These are phyloP conservation scores for Ophiosphaerella herpotricha DNA, from an alignment of 2,329 filamentous ascomycete genomes.

Conservation along the genomic window DNA sequence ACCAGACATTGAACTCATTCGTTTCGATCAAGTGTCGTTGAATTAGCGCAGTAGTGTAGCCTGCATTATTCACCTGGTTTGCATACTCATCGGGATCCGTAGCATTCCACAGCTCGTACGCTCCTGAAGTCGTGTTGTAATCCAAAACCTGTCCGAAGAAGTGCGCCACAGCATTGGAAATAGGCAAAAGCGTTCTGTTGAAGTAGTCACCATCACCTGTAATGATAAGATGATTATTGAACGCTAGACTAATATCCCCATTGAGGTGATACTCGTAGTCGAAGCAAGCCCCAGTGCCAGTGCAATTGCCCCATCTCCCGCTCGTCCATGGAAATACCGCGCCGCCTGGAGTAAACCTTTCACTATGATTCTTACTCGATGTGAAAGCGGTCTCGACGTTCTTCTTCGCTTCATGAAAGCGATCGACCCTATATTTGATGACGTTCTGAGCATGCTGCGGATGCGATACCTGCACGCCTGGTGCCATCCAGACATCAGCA, in stretches of 20 bases:
- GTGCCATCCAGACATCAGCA: constrained; percentile 70
- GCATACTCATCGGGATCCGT: constrained; percentile 77
- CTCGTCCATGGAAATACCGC: constrained; percentile 72
- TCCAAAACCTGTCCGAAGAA: constrained; percentile 65
- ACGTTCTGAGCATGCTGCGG: constrained; percentile 67
- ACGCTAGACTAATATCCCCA: constrained; percentile 67
- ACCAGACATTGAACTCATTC: constrained; percentile 61
- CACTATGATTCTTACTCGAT: constrained; percentile 64
- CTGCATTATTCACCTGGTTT: constrained; percentile 69
- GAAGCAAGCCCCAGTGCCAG: constrained; percentile 63
- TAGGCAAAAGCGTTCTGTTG: constrained; percentile 60
- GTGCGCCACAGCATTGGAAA: constrained; percentile 67
- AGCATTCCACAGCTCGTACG: constrained; percentile 55
- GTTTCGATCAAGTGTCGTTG: constrained; percentile 60
- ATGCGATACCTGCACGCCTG: constrained; percentile 66
- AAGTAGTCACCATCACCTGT: constrained; percentile 64
- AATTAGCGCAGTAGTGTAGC: constrained; percentile 69
- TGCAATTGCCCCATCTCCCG: constrained; percentile 70
- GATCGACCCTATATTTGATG: constrained; percentile 65
- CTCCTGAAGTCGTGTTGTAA: constrained; percentile 56
- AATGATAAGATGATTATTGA: constrained; percentile 64
- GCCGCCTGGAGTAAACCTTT: constrained; percentile 60
- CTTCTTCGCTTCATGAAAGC: constrained; percentile 62
- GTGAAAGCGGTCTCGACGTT: constrained; percentile 62
- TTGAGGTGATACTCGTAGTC: constrained; percentile 76